Percentiles rank a stretch among this genome's conserved stretches.
These are phyloP conservation scores for Penicillium soppii DNA, from an alignment of 495 filamentous ascomycete genomes.

Conservation along the genomic window DNA sequence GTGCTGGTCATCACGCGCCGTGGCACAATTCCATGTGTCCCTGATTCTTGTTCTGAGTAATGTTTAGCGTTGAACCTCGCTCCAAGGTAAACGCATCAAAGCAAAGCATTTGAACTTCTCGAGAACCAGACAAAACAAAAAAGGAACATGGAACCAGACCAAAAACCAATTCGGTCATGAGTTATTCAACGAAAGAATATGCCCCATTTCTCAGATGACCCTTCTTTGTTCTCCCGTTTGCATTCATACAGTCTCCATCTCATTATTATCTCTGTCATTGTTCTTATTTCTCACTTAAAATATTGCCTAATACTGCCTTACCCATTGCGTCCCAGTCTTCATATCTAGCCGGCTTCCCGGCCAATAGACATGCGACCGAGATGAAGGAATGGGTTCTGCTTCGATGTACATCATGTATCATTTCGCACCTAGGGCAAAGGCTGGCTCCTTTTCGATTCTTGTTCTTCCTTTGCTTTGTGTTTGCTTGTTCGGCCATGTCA, in stretches of 20 bases:
- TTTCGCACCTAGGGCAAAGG: conserved; percentile 8
- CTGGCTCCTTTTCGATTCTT: conserved; percentile 8
- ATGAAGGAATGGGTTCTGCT: neutral
- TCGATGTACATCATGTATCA: conserved; percentile 5
- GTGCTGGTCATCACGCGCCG: conserved; percentile 43
- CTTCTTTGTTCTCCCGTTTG: conserved; percentile 6
- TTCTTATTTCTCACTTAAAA: conserved; percentile 14
- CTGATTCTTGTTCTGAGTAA: conserved; percentile 17
- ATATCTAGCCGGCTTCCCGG: neutral
- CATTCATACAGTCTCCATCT: conserved; percentile 15
- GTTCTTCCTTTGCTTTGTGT: neutral
- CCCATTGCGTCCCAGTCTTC: neutral
- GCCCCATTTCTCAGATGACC: conserved; percentile 23
- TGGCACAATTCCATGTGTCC: conserved; percentile 14
- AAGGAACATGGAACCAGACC: conserved; percentile 4
- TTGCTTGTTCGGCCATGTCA: neutral
- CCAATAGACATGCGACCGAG: neutral
- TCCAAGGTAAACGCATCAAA: conserved; percentile 1
- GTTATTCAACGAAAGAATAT: conserved; percentile 34
- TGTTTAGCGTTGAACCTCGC: conserved; percentile 2
- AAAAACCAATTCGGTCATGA: conserved; percentile 24
- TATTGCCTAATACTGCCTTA: conserved; percentile 22
- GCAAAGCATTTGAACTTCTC: neutral
- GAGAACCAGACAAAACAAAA: conserved; percentile 6
- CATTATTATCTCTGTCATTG: conserved; percentile 21